These are phyloP conservation scores for Ascochyta pisi DNA, from an alignment of 2,329 filamentous ascomycete species.

Conservation along the genomic window DNA sequence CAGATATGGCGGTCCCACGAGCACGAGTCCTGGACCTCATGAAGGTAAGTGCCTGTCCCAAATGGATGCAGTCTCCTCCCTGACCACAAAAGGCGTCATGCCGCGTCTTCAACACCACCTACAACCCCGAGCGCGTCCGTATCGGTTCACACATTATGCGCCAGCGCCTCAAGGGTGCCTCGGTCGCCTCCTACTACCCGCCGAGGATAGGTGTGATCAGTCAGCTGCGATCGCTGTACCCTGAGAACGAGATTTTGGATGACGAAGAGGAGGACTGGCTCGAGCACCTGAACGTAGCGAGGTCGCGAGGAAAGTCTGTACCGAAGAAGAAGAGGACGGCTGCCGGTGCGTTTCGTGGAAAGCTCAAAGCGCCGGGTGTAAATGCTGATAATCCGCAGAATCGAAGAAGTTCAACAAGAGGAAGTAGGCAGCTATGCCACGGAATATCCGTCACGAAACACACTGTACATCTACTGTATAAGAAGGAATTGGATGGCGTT, in stretches of 20 bases:
- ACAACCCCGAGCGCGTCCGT: slow-evolving; percentile 82
- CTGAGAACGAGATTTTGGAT: slow-evolving; percentile 72
- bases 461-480: slow-evolving; percentile 28
- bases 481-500: slow-evolving; percentile 26
- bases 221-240: slow-evolving; percentile 75
- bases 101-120: slow-evolving; percentile 87
- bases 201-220: slow-evolving; percentile 73
- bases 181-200: slow-evolving; percentile 88
- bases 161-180: slow-evolving; percentile 83
- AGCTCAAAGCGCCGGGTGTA: neutral
- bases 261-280: slow-evolving; percentile 80
- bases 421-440: slow-evolving; percentile 36
- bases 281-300: slow-evolving; percentile 65
- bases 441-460: slow-evolving; percentile 3
- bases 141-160: slow-evolving; percentile 92
- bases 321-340: slow-evolving; percentile 85
- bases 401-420: slow-evolving; percentile 58
- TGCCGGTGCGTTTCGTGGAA: slow-evolving; percentile 48
- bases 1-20: slow-evolving; percentile 59
- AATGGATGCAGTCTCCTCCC: neutral
- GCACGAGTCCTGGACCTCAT: slow-evolving; percentile 71
- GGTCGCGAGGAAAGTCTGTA: slow-evolving; percentile 77
- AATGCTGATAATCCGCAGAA: slow-evolving; percentile 38
- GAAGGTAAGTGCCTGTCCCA: slow-evolving; percentile 65
- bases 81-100: slow-evolving; percentile 74